phyloP scores from a whole-genome alignment of 2,329 filamentous ascomycete genomes.

The Plenodomus biglobosus region DNA sequence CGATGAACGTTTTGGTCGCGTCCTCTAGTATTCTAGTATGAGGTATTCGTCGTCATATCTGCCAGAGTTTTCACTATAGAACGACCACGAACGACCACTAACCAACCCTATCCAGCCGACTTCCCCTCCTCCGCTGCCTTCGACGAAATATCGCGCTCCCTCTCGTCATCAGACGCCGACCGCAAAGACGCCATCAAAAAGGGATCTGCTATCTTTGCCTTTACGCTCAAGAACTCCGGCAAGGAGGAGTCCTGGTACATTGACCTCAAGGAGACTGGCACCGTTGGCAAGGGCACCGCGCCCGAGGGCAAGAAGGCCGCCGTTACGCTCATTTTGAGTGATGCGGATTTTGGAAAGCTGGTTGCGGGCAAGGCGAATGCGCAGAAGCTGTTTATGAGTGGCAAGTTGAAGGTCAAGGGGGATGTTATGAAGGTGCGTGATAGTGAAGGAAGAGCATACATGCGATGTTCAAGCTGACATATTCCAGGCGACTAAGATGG shows the following conservation, averaged over 20 bases:
- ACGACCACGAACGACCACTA: no score
- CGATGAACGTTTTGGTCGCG: no score
- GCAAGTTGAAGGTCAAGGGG: slow-evolving; percentile 97
- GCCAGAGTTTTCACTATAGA: no score
- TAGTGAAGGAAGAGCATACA: slow-evolving; percentile 67
- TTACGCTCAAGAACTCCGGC: slow-evolving; percentile 89
- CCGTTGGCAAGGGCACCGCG: slow-evolving; percentile 72
- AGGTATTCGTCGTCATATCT: no score
- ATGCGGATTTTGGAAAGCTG: slow-evolving; percentile 83
- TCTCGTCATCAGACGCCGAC: slow-evolving; percentile 69
- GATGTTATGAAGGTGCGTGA: slow-evolving; percentile 85
- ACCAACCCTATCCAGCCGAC: slow-evolving; percentile 45
- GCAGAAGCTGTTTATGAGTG: slow-evolving; percentile 95
- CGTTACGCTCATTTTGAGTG: slow-evolving; percentile 82
- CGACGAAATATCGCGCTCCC: slow-evolving; percentile 76
- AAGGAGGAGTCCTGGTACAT: slow-evolving; percentile 89
- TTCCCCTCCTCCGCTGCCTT: slow-evolving; percentile 93
- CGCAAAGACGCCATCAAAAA: slow-evolving; percentile 88
- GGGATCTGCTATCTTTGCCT: slow-evolving; percentile 83
- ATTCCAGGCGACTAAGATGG: slow-evolving; percentile 98
- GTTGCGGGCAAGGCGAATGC: slow-evolving; percentile 88
- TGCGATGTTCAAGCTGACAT: slow-evolving; percentile 98
- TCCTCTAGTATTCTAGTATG: no score
- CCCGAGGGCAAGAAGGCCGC: slow-evolving; percentile 75
- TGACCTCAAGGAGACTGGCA: slow-evolving; percentile 88